Conservation (phyloP, 495 filamentous ascomycete species). For the Aspergillus diversus region DNA sequence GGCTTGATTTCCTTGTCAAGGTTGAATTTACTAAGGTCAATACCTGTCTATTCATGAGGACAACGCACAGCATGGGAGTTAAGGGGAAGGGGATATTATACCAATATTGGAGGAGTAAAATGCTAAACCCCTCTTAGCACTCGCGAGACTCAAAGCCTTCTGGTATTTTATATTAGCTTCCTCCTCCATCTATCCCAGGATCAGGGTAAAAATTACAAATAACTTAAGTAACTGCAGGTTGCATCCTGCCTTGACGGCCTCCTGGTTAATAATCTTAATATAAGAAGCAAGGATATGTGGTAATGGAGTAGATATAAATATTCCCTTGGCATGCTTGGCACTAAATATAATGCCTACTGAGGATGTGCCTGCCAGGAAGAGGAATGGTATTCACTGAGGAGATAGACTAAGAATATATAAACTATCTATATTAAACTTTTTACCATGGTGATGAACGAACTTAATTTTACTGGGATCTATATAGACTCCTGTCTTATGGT, state of each 20-base stretch:
- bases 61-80: background rate
- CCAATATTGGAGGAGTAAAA: conserved; percentile 54
- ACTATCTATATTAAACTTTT: conserved; percentile 65
- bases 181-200: conserved; percentile 57
- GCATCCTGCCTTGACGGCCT: conserved; percentile 46
- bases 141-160: conserved; percentile 44
- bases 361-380: conserved; percentile 67
- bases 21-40: conserved; percentile 58
- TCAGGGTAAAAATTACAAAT: conserved; percentile 48
- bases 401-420: conserved; percentile 65
- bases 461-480: conserved; percentile 59
- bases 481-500: conserved; percentile 44
- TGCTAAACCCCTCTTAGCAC: background rate
- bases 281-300: conserved; percentile 48
- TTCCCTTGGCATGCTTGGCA: conserved; percentile 59
- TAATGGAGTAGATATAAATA: conserved; percentile 52
- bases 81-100: conserved; percentile 32
- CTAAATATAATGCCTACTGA: conserved; percentile 63
- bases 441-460: conserved; percentile 67
- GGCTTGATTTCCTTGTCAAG: conserved; percentile 58
- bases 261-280: conserved; percentile 50
- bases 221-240: conserved; percentile 54
- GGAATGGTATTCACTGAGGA: no score
- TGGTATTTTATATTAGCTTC: conserved; percentile 54
- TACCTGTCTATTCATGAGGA: conserved; percentile 45